These are phyloP conservation scores for Aquilaria agallochum DNA, from an alignment of 441 rosid species.

Conservation along the genomic window DNA sequence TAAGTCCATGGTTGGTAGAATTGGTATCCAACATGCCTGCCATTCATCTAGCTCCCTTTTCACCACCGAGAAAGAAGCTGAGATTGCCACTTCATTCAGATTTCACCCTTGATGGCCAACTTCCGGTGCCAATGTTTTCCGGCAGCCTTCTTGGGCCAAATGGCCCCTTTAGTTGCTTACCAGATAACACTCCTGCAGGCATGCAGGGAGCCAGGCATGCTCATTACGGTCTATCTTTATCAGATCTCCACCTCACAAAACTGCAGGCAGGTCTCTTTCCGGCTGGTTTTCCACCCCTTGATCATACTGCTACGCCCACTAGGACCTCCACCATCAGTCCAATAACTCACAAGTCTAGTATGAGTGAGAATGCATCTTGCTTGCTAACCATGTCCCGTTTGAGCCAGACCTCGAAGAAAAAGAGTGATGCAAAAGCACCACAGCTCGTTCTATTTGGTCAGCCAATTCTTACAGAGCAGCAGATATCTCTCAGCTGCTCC, in stretches of 20 bases:
- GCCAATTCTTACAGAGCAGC: conserved; percentile 44
- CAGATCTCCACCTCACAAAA: conserved; percentile 52
- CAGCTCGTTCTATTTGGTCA: conserved; percentile 43
- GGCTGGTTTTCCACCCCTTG: conserved; percentile 33
- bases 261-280: conserved; percentile 41
- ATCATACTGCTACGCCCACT: conserved; percentile 21
- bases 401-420: conserved; percentile 20
- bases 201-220: conserved; percentile 76
- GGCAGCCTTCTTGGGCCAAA: conserved; percentile 33
- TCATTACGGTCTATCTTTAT: conserved; percentile 49
- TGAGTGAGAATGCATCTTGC: conserved; percentile 45
- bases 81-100: conserved; percentile 29
- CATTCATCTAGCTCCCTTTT: conserved; percentile 36
- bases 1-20: conserved; percentile 53
- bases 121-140: conserved; percentile 30
- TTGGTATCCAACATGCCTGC: conserved; percentile 41
- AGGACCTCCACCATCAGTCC: conserved; percentile 23
- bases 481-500: conserved; percentile 38
- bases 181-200: conserved; percentile 50
- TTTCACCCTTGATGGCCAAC: conserved; percentile 30
- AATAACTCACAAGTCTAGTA: conserved; percentile 33
- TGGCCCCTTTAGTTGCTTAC: conserved; percentile 39
- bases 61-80: conserved; percentile 40
- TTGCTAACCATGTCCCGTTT: conserved; percentile 33
- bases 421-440: conserved; percentile 20